Conservation (phyloP, 352 stramenopile species). For the Proteromonas lacertae region DNA sequence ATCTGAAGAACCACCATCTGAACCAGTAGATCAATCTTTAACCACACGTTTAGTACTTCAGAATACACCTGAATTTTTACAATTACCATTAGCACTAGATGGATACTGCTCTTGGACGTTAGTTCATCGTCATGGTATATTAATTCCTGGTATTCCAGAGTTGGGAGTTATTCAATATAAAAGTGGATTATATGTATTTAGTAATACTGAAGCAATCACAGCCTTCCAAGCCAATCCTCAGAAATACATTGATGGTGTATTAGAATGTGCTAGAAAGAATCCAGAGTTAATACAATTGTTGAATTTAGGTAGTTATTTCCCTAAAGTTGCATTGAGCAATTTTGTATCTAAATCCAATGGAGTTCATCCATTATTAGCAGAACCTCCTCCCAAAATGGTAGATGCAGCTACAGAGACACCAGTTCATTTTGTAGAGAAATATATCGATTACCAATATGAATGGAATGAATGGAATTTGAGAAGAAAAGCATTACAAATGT, state of each 20-base stretch:
- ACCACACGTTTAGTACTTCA: constrained; percentile 14
- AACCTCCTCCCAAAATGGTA: not conserved
- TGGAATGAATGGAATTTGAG: constrained; percentile 72
- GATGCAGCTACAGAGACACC: constrained; percentile 49
- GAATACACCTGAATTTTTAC: constrained; percentile 59
- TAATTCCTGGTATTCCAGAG: constrained; percentile 47
- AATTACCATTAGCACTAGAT: constrained; percentile 58
- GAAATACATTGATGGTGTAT: constrained; percentile 26
- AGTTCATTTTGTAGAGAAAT: constrained; percentile 51
- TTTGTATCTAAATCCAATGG: constrained; percentile 13
- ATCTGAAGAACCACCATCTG: not conserved
- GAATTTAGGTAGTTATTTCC: constrained; percentile 33
- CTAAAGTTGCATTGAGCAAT: constrained; percentile 23
- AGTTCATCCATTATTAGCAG: not conserved
- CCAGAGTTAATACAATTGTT: constrained; percentile 61
- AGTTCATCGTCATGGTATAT: constrained; percentile 32
- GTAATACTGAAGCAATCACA: constrained; percentile 33
- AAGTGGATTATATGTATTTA: constrained; percentile 55
- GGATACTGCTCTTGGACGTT: constrained; percentile 45
- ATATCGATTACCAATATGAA: constrained; percentile 51
- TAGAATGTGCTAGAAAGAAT: constrained; percentile 22
- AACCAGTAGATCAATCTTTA: not conserved
- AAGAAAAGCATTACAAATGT: constrained; percentile 40
- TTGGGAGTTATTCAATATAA: constrained; percentile 24
- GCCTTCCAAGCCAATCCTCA: constrained; percentile 48